Percentiles rank a stretch among this genome's conserved stretches.
Evolutionary conservation across 305 asterid species (phyloP).

Genomic region (Fraxinus platypoda): DNA sequence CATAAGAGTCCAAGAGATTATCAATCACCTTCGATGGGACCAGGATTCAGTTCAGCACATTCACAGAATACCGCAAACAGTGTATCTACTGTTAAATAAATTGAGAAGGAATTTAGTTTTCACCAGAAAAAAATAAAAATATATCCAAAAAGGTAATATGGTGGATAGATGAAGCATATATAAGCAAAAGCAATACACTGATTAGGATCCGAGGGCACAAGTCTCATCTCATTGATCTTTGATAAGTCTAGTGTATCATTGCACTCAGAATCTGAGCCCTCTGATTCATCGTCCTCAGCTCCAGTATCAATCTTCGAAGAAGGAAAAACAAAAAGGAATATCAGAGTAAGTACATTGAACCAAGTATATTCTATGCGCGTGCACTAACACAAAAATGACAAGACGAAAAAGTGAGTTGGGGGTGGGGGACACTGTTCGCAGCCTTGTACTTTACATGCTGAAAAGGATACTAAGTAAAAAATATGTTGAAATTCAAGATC

Average conservation of each 20-base stretch:
- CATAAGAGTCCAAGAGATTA: slow-evolving; percentile 15
- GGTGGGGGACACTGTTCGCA: neutral
- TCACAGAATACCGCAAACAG: slow-evolving; percentile 78
- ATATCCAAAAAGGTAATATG: neutral
- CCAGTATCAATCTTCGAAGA: slow-evolving; percentile 71
- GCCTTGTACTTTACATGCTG: neutral
- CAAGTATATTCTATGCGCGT: neutral
- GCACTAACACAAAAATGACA: neutral
- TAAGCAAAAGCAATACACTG: slow-evolving; percentile 41
- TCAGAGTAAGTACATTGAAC: neutral
- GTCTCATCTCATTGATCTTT: slow-evolving; percentile 82
- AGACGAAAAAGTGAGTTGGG: neutral
- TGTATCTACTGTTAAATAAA: slow-evolving; percentile 59
- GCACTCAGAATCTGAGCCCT: slow-evolving; percentile 65
- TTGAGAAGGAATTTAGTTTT: neutral
- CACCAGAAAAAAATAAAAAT: neutral
- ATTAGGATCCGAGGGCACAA: slow-evolving; percentile 79
- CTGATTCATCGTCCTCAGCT: slow-evolving; percentile 63
- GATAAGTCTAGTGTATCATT: slow-evolving; percentile 53
- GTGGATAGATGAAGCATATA: neutral
- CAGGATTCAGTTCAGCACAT: slow-evolving; percentile 97
- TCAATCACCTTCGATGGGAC: slow-evolving; percentile 57
- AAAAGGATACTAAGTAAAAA: neutral
- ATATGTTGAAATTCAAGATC: neutral
- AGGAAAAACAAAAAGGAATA: slow-evolving; percentile 10